Evolutionary conservation across 179 eudicot genomes (phyloP), one percentile per base, ranked within the genome.

Genomic region (Heliamphora pulchella): DNA sequence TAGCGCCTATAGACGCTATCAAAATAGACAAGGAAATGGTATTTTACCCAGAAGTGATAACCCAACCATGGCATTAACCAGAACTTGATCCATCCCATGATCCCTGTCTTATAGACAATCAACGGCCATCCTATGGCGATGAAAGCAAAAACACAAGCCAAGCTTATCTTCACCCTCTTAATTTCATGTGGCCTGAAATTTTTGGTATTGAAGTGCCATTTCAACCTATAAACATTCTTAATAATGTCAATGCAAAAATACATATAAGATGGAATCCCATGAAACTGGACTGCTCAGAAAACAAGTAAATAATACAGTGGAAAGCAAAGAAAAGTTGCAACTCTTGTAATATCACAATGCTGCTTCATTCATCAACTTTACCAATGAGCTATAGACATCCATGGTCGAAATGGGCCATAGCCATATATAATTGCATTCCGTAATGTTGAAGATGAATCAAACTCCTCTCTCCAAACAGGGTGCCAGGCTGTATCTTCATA

Each of bases 21-120:
- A 22, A 78, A 47, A 66, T 9, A 41, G 69, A 73, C 17, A 4
- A 78, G 74, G n/a, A 47, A 54, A 66, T 80, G 68, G 65, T 47
- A 82, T n/a, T 79, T 89, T 93, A 96, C 99, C 98, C 99, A 96
- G 80, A 96, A 96, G 85, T 96, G 99, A 89, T 94, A 96, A 81
- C 98, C 99, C 88, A 96, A 79, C 98, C 99, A 96, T 7, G 98
- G 99, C 91, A 94, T 92, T 76, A 96, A 86, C 99, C 99, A 96
- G 88, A 91, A 96, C 86, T 96, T 96, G 83, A 96, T 86, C 98
- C 98, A 96, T 77, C 99, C 99, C 51, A 86, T 80, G 39, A 96
- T 81, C 65, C 99, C 99, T 0, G 88, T 72, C 81, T 91, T 90
- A 70, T 74, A 89, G 58, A 93, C 81, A 54, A 96, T 96, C 83